Evolutionary conservation across 768 basidiomycete genomes (phyloP).

Genomic region (Suillus cothurnatus): DNA sequence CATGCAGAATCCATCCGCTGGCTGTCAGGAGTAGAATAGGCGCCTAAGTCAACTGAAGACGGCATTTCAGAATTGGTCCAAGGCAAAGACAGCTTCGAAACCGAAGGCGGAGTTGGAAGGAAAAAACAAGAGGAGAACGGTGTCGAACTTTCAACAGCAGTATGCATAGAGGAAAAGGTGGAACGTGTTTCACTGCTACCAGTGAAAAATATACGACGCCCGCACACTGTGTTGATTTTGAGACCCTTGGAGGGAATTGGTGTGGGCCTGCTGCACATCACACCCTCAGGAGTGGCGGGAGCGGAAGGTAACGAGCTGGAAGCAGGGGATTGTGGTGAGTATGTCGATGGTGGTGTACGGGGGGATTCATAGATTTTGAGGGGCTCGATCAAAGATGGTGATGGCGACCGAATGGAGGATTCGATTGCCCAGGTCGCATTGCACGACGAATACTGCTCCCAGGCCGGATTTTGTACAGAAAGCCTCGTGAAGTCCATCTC

Average conservation of each 20-base stretch:
- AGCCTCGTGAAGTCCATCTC: slow-evolving; percentile 37
- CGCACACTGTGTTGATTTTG: slow-evolving; percentile 58
- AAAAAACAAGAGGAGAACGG: slow-evolving; percentile 61
- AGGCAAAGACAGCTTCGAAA: slow-evolving; percentile 38
- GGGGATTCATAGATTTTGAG: slow-evolving; percentile 48
- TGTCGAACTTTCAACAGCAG: slow-evolving; percentile 65
- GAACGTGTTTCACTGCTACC: slow-evolving; percentile 47
- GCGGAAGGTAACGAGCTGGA: slow-evolving; percentile 46
- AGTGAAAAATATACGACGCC: slow-evolving; percentile 37
- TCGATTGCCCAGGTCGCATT: slow-evolving; percentile 59
- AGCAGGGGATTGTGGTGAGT: slow-evolving; percentile 48
- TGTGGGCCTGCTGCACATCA: slow-evolving; percentile 40
- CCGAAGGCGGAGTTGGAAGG: slow-evolving; percentile 46
- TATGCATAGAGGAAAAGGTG: slow-evolving; percentile 69
- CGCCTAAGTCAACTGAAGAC: slow-evolving; percentile 41
- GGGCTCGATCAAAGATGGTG: slow-evolving; percentile 37
- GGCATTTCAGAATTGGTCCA: slow-evolving; percentile 36
- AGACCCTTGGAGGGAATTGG: slow-evolving; percentile 44
- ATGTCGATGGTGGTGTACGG: slow-evolving; percentile 52
- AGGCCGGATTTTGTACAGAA: slow-evolving; percentile 31
- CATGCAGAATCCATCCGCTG: slow-evolving; percentile 56
- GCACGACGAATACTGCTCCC: slow-evolving; percentile 45
- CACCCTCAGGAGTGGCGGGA: slow-evolving; percentile 60
- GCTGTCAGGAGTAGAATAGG: slow-evolving; percentile 44
- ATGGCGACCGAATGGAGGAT: slow-evolving; percentile 50